Percentiles rank a stretch among this genome's conserved stretches.
These are phyloP conservation scores for Orbilia brochopaga DNA, from an alignment of 2,329 filamentous ascomycete genomes.

Conservation along the genomic window DNA sequence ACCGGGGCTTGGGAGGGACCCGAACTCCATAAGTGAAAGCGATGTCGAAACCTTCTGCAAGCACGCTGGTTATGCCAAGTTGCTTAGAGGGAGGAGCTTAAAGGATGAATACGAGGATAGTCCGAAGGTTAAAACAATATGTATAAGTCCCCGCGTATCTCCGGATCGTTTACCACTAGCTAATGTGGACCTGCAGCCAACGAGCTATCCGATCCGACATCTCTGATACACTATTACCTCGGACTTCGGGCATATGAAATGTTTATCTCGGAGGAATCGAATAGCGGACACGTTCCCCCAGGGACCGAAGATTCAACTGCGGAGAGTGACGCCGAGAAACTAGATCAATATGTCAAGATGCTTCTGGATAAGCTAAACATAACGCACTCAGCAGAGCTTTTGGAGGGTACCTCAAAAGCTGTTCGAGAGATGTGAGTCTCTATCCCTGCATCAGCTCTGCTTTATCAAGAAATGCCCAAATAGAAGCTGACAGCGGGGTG, in stretches of 20 bases:
- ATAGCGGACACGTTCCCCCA: constrained; percentile 35
- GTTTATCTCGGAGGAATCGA: constrained; percentile 46
- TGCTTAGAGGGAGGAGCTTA: constrained; percentile 71
- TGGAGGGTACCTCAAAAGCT: constrained; percentile 64
- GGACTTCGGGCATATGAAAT: constrained; percentile 61
- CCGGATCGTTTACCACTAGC: constrained; percentile 52
- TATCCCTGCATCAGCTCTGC: not conserved
- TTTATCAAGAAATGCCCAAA: not conserved
- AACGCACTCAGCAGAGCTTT: constrained; percentile 60
- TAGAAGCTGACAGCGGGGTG: not conserved
- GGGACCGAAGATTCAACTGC: constrained; percentile 49
- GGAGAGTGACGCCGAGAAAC: constrained; percentile 46
- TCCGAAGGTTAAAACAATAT: constrained; percentile 59
- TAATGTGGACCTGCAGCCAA: constrained; percentile 27
- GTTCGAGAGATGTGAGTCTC: constrained; percentile 60
- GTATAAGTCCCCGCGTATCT: constrained; percentile 63
- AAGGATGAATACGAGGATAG: constrained; percentile 59
- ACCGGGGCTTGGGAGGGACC: constrained; percentile 63
- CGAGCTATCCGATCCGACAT: constrained; percentile 60
- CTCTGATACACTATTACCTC: constrained; percentile 73
- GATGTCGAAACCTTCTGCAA: constrained; percentile 95
- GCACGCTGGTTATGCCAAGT: constrained; percentile 88
- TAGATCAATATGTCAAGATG: constrained; percentile 29
- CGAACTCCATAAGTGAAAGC: constrained; percentile 65
- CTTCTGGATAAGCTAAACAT: constrained; percentile 37